Evolutionary conservation across 176 grass and related monocot species (phyloP).

Genomic region (Rhynchospora tenuis): DNA sequence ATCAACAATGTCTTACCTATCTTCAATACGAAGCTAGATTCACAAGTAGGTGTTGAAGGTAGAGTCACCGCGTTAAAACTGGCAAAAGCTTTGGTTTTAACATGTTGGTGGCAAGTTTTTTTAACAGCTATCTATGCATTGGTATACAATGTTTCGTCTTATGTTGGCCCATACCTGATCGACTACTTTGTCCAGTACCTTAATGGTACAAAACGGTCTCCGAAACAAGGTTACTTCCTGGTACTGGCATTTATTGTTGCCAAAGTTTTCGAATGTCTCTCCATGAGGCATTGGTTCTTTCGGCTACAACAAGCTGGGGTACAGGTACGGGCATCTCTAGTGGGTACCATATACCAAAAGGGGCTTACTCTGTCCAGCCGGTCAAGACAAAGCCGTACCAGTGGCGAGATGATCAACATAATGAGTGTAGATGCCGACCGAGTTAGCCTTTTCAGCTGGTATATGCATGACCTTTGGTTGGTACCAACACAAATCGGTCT

Average conservation of each 20-base stretch:
- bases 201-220: conserved; percentile 21
- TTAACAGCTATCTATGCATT: conserved; percentile 47
- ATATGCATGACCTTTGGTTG: conserved; percentile 69
- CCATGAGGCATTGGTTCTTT: conserved; percentile 55
- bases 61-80: conserved; percentile 37
- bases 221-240: conserved; percentile 44
- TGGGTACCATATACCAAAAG: conserved; percentile 60
- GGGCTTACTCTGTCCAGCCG: conserved; percentile 40
- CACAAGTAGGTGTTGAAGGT: neutral
- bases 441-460: conserved; percentile 46
- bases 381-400: conserved; percentile 53
- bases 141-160: conserved; percentile 42
- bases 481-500: conserved; percentile 49
- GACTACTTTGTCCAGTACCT: conserved; percentile 60
- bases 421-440: conserved; percentile 52
- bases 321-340: conserved; percentile 36
- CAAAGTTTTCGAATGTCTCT: conserved; percentile 45
- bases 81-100: conserved; percentile 32
- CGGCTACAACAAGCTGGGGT: conserved; percentile 48
- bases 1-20: conserved; percentile 32
- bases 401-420: conserved; percentile 65
- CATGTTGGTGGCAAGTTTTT: conserved; percentile 32
- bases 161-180: conserved; percentile 72
- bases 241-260: conserved; percentile 44
- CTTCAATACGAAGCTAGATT: conserved; percentile 46